A percentile compares a stretch with the other conserved stretches of the same genome.
These are phyloP conservation scores for Colletotrichum simmondsii DNA, from an alignment of 2,329 filamentous ascomycete species.

Conservation along the genomic window DNA sequence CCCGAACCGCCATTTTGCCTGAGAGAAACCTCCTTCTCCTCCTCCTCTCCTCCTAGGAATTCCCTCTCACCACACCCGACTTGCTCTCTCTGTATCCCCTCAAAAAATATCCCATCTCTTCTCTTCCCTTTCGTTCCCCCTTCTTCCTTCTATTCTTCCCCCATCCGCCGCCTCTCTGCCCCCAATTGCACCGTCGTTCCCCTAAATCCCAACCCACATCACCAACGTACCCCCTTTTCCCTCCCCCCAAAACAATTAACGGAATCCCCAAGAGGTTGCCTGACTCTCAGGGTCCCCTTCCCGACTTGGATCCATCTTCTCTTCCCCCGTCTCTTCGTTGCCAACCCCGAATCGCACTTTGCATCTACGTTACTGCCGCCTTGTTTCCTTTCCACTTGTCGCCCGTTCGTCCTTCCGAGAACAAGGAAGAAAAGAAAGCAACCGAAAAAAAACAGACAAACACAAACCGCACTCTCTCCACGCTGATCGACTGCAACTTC, in stretches of 20 bases:
- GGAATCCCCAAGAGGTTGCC: constrained; percentile 7
- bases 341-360: constrained; percentile 16
- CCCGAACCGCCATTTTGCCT: not conserved
- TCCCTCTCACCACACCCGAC: constrained; percentile 22
- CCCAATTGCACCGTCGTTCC: not conserved
- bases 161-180: constrained; percentile 9
- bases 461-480: not conserved
- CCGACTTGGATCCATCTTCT: constrained; percentile 20
- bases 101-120: constrained; percentile 30
- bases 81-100: constrained; percentile 33
- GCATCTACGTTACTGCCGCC: constrained; percentile 34
- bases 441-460: not conserved
- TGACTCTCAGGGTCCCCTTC: constrained; percentile 27
- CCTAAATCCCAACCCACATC: constrained; percentile 4
- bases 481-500: constrained; percentile 18
- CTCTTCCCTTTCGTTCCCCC: constrained; percentile 19
- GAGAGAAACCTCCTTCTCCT: constrained; percentile 1
- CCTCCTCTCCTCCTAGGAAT: constrained; percentile 12
- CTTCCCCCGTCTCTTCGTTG: constrained; percentile 20
- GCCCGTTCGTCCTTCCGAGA: constrained; percentile 33
- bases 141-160: constrained; percentile 32
- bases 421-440: constrained; percentile 20
- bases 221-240: constrained; percentile 17
- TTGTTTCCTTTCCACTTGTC: constrained; percentile 40
- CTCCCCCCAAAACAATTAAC: constrained; percentile 8